Conservation (phyloP, 2,329 filamentous ascomycete genomes). For the Neonectria faginata region DNA sequence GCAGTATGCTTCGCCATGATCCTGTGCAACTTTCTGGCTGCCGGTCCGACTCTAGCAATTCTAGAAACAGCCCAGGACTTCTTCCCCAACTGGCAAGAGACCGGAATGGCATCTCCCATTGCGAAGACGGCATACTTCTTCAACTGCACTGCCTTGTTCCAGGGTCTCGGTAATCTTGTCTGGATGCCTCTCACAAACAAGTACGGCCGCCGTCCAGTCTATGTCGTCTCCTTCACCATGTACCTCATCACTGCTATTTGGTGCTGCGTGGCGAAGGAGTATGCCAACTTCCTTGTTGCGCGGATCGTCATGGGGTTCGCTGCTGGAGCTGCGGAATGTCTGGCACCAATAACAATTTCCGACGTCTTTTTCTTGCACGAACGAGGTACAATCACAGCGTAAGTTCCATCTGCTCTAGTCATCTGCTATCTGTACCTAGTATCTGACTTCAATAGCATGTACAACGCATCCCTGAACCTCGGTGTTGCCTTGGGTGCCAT, state of each 20-base stretch:
- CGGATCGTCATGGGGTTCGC: slow-evolving; percentile 33
- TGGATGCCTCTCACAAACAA: slow-evolving; percentile 36
- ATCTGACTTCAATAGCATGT: slow-evolving; percentile 37
- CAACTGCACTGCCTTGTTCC: slow-evolving; percentile 29
- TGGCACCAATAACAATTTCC: slow-evolving; percentile 61
- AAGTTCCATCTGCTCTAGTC: slow-evolving; percentile 34
- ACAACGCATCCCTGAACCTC: slow-evolving; percentile 53
- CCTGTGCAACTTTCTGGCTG: no score
- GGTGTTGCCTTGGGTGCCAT: slow-evolving; percentile 56
- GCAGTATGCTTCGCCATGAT: no score
- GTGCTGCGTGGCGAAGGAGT: slow-evolving; percentile 26
- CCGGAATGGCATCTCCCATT: slow-evolving; percentile 26
- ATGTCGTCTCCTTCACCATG: slow-evolving; percentile 26
- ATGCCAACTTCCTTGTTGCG: slow-evolving; percentile 29
- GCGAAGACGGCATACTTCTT: slow-evolving; percentile 36
- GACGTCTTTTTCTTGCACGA: slow-evolving; percentile 68
- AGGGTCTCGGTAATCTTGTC: slow-evolving; percentile 30
- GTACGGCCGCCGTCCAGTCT: slow-evolving; percentile 31
- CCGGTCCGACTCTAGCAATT: no score
- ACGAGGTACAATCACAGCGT: slow-evolving; percentile 61
- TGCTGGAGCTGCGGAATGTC: slow-evolving; percentile 30
- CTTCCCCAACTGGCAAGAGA: not conserved
- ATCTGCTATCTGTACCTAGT: not conserved
- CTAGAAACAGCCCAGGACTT: no score
- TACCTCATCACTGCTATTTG: slow-evolving; percentile 30